These are phyloP conservation scores for Apophysomyces variabilis DNA, from an alignment of 371 early-diverging fungal genomes.

Conservation along the genomic window DNA sequence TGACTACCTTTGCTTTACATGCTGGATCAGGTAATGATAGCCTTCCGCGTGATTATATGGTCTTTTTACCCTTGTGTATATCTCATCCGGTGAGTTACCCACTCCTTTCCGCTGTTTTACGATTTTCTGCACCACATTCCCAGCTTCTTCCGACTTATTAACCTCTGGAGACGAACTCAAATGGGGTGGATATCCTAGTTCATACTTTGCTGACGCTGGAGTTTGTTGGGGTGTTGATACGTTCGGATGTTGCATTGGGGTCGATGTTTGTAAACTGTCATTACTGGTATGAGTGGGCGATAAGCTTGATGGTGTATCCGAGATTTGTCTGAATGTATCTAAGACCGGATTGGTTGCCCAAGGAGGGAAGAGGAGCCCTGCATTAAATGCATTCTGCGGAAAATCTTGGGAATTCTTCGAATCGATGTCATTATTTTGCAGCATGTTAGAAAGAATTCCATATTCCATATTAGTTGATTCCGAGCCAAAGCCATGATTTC, in stretches of 20 bases:
- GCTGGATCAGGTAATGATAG: constrained; percentile 75
- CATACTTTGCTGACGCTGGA: neutral
- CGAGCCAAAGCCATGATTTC: constrained; percentile 71
- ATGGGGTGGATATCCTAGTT: constrained; percentile 14
- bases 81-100: constrained; percentile 57
- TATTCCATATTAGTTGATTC: constrained; percentile 81
- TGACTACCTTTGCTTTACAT: constrained; percentile 65
- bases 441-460: constrained; percentile 78
- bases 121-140: neutral
- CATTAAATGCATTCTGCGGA: constrained; percentile 4
- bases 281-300: neutral
- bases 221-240: neutral
- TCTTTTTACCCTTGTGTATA: constrained; percentile 69
- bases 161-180: neutral
- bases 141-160: neutral
- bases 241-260: neutral
- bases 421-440: constrained; percentile 27
- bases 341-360: constrained; percentile 7
- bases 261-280: neutral
- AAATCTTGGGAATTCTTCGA: neutral
- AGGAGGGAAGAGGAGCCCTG: constrained; percentile 14
- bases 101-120: constrained; percentile 33
- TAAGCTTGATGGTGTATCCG: neutral
- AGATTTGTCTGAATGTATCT: neutral
- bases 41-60: constrained; percentile 85